phyloP scores from a whole-genome alignment of 305 asterid genomes.

The Solanum chacoense region DNA sequence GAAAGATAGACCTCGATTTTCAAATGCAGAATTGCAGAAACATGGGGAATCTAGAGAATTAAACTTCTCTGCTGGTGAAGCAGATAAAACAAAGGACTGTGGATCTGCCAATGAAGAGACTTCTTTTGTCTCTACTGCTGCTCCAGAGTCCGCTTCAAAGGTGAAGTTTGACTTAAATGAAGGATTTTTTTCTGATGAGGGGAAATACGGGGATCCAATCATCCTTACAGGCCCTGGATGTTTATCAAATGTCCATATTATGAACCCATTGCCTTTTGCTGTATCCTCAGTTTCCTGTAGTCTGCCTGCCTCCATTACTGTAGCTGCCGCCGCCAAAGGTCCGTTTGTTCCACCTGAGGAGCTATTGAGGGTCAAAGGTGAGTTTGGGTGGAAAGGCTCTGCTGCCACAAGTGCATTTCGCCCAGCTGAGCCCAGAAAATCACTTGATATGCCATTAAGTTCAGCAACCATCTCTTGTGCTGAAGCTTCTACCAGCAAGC shows the following conservation, averaged over 20 bases:
- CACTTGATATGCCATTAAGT: slow-evolving; percentile 23
- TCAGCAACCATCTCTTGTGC: slow-evolving; percentile 10
- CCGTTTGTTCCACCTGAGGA: slow-evolving; percentile 79
- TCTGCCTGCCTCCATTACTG: slow-evolving; percentile 61
- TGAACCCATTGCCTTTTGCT: slow-evolving; percentile 32
- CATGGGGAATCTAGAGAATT: slow-evolving; percentile 19
- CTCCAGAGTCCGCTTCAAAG: slow-evolving; percentile 30
- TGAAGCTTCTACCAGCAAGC: slow-evolving; percentile 39
- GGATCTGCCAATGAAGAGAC: slow-evolving; percentile 14
- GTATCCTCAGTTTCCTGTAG: slow-evolving; percentile 25
- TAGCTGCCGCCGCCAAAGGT: slow-evolving; percentile 80
- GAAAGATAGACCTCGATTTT: slow-evolving; percentile 10
- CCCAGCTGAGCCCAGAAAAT: slow-evolving; percentile 88
- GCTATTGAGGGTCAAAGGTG: slow-evolving; percentile 62
- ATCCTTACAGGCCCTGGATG: slow-evolving; percentile 13
- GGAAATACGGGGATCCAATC: slow-evolving; percentile 42
- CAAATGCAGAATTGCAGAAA: slow-evolving; percentile 16
- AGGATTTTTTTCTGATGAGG: slow-evolving; percentile 62
- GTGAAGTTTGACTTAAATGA: slow-evolving; percentile 77
- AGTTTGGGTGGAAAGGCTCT: slow-evolving; percentile 90
- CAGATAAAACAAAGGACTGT: slow-evolving; percentile 20
- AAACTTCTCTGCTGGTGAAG: slow-evolving; percentile 9
- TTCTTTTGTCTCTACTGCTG: slow-evolving; percentile 23
- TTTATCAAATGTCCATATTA: slow-evolving; percentile 27
- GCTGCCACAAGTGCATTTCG: slow-evolving; percentile 96